phyloP scores from a whole-genome alignment of 768 basidiomycete genomes.

The Lactifluus echinatus region DNA sequence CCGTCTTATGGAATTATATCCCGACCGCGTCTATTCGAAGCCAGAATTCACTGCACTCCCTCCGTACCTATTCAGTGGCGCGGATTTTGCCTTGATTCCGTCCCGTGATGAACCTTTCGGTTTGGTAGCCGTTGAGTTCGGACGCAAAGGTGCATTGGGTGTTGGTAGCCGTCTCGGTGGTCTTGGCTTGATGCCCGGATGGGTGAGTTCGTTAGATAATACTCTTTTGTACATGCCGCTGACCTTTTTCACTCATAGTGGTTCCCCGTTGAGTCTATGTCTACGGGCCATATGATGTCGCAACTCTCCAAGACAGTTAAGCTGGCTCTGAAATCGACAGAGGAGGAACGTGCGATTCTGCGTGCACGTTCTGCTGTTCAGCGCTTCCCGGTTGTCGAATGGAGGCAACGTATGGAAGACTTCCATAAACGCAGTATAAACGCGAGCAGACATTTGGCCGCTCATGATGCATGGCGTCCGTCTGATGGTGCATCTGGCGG shows the following conservation, averaged over 20 bases:
- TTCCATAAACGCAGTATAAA: conserved; percentile 83
- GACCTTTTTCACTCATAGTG: conserved; percentile 49
- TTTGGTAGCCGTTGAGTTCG: conserved; percentile 92
- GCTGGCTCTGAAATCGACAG: conserved; percentile 81
- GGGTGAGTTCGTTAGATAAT: conserved; percentile 47
- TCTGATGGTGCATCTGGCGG: conserved; percentile 51
- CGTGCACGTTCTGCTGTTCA: conserved; percentile 91
- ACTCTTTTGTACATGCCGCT: neutral
- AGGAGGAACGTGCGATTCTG: conserved; percentile 86
- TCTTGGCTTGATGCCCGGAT: conserved; percentile 95
- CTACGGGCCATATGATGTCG: conserved; percentile 90
- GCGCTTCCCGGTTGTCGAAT: conserved; percentile 96
- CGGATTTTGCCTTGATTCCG: conserved; percentile 92
- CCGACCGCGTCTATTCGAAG: conserved; percentile 90
- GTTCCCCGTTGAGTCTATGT: conserved; percentile 94
- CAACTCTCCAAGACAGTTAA: conserved; percentile 93
- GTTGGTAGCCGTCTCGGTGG: conserved; percentile 92
- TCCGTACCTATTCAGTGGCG: conserved; percentile 88
- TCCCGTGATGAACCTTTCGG: conserved; percentile 97
- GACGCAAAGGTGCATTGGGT: conserved; percentile 91
- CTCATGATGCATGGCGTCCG: conserved; percentile 66
- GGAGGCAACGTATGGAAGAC: conserved; percentile 94
- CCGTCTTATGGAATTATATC: conserved; percentile 90
- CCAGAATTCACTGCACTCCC: conserved; percentile 94
- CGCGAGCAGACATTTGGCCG: conserved; percentile 60